Percentiles rank a stretch among this genome's conserved stretches.
phyloP scores from a whole-genome alignment of 2,329 filamentous ascomycete genomes.

The Trichophyton equinum region DNA sequence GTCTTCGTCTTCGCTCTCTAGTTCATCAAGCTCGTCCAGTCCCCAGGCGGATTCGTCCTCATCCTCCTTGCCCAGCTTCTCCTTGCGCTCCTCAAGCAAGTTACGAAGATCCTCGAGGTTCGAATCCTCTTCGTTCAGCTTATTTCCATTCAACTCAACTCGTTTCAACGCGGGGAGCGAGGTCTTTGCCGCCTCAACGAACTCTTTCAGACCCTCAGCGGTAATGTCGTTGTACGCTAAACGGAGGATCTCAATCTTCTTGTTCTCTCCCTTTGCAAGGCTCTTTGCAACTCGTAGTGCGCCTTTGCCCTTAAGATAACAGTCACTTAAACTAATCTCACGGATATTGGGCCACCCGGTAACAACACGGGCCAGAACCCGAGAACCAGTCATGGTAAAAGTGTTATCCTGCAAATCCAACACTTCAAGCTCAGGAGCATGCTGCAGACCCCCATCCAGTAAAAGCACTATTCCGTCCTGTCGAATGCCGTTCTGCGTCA shows the following conservation, averaged over 20 bases:
- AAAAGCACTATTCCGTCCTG: conserved; percentile 81
- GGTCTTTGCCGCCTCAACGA: conserved; percentile 55
- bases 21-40: conserved; percentile 72
- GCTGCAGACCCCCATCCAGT: conserved; percentile 62
- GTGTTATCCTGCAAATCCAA: conserved; percentile 97
- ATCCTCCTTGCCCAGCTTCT: conserved; percentile 47
- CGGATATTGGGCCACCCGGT: conserved; percentile 60
- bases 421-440: conserved; percentile 56
- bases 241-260: conserved; percentile 65
- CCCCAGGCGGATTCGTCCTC: conserved; percentile 74
- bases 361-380: conserved; percentile 62
- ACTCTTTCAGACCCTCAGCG: conserved; percentile 55
- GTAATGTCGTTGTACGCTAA: conserved; percentile 95
- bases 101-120: conserved; percentile 56
- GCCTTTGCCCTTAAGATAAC: conserved; percentile 66
- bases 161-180: conserved; percentile 65
- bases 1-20: conserved; percentile 62
- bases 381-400: conserved; percentile 70
- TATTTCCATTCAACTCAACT: conserved; percentile 92
- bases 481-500: conserved; percentile 96
- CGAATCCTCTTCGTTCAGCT: conserved; percentile 74
- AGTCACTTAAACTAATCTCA: conserved; percentile 84
- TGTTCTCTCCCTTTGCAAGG: conserved; percentile 62
- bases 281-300: conserved; percentile 60
- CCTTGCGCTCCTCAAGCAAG: conserved; percentile 64